phyloP scores from a whole-genome alignment of 805 yeast species.

The Komagataella populi region DNA sequence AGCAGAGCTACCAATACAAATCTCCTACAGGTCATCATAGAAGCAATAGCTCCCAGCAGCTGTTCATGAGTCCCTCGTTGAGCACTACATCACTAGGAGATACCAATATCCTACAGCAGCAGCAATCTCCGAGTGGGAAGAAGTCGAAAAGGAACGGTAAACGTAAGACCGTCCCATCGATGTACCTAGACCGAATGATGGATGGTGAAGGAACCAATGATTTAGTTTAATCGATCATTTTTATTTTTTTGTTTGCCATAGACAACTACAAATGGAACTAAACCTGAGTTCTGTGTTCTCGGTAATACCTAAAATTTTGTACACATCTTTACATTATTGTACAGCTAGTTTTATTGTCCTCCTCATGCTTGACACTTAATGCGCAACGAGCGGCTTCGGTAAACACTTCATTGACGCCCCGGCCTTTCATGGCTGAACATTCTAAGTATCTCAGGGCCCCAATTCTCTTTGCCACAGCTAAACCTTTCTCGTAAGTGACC shows the following conservation, averaged over 20 bases:
- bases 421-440: slow-evolving; percentile 90
- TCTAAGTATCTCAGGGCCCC: slow-evolving; percentile 93
- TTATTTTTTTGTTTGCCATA: not conserved
- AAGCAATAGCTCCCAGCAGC: not conserved
- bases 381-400: slow-evolving; percentile 98
- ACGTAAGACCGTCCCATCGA: slow-evolving; percentile 25
- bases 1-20: not conserved
- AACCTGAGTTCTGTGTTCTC: not conserved
- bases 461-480: slow-evolving; percentile 80
- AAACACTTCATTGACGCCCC: slow-evolving; percentile 98
- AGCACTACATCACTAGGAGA: not conserved
- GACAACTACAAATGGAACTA: not conserved
- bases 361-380: slow-evolving; percentile 75
- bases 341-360: slow-evolving; percentile 37
- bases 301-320: not conserved
- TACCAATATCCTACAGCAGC: not conserved
- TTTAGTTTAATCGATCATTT: not conserved
- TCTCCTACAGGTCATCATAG: not conserved
- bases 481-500: slow-evolving; percentile 86
- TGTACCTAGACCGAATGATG: slow-evolving; percentile 36
- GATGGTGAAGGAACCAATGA: slow-evolving; percentile 13
- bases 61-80: not conserved
- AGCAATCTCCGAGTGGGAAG: not conserved
- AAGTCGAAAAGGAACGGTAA: slow-evolving; percentile 1
- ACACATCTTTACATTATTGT: slow-evolving; percentile 2